Percentiles rank a stretch among this genome's conserved stretches.
phyloP scores from a whole-genome alignment of 176 grass and related monocot species.

The Elymus sibiricus region DNA sequence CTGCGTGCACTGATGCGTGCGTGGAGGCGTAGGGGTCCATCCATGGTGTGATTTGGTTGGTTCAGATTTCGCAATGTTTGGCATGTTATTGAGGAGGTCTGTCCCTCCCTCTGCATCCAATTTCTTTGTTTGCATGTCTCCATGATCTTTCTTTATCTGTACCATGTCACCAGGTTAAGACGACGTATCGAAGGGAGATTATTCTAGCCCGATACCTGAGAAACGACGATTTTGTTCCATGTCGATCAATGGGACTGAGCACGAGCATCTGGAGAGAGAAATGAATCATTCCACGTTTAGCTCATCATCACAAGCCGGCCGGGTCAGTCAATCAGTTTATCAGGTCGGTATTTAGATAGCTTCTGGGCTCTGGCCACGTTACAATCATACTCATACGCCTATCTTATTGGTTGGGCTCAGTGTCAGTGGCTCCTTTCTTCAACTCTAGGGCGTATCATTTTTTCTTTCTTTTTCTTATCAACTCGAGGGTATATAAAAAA shows the following conservation, averaged over 20 bases:
- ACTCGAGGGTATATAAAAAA: too few species aligned
- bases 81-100: conserved; percentile 3
- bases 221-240: too few species aligned
- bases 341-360: too few species aligned
- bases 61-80: conserved; percentile 41
- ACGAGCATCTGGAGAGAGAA: conserved; percentile 13
- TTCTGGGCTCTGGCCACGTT: too few species aligned
- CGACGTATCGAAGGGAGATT: neutral
- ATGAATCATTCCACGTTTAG: conserved; percentile 14
- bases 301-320: neutral
- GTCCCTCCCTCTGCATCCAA: too few species aligned
- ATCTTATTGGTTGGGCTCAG: neutral
- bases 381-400: neutral
- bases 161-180: conserved; percentile 39
- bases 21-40: conserved; percentile 17
- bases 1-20: conserved; percentile 13
- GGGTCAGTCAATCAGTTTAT: too few species aligned
- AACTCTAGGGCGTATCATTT: neutral
- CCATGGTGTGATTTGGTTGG: conserved; percentile 34
- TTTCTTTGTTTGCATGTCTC: conserved; percentile 13
- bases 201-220: too few species aligned
- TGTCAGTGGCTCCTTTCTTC: neutral
- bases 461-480: too few species aligned
- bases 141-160: neutral
- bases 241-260: conserved; percentile 17